Evolutionary conservation across 2,329 filamentous ascomycete genomes (phyloP), one percentile per base, ranked within the genome.

Genomic region (Eutypella sp.): DNA sequence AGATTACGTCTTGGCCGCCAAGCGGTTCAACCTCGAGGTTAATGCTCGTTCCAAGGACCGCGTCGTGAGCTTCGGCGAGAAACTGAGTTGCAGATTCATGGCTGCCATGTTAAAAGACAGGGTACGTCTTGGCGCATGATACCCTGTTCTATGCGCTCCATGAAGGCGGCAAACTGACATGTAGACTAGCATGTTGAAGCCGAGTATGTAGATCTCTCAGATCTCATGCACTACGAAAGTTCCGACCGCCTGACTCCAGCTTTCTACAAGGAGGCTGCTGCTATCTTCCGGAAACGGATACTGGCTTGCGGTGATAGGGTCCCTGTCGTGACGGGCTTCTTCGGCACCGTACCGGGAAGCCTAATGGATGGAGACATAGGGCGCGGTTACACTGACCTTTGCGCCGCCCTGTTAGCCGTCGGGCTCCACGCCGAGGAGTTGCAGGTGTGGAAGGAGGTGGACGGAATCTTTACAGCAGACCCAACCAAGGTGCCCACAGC

Each of bases 361-460:
- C 76, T 99, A 47, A 81, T 99, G 57, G 87, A 92, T 57, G 82
- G 82, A 36, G 87, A 95, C 57, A 88, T 99, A 52, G 93, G 93
- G 18, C 85, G 93, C 57, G 93, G 93, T 24, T 99, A 99, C 68
- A 97, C 93, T 9, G 93, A 99, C 67, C 79, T 99, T 40, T 97
- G 93, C 65, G 92, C 93, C 11, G 91, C 93, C 5, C 75, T 99
- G 15, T 85, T 91, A 42, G 90, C 93, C 1, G 92, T 99, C 9
- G 92, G 90, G 4, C 73, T 95, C n/a, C 75, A 81, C 57, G 93
- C 93, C 1, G 74, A 85, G 44, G 93, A 99, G 67, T 77, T 99
- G 43, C 93, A 99, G 67, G 87, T 99, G 52, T 97, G 93, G 93
- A 99, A 99, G 72, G 93, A 99, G 65, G 93, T 99, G 6, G 93